Base-by-base conservation (phyloP, 305 asterid species). In the Fraxinus velutina region DNA sequence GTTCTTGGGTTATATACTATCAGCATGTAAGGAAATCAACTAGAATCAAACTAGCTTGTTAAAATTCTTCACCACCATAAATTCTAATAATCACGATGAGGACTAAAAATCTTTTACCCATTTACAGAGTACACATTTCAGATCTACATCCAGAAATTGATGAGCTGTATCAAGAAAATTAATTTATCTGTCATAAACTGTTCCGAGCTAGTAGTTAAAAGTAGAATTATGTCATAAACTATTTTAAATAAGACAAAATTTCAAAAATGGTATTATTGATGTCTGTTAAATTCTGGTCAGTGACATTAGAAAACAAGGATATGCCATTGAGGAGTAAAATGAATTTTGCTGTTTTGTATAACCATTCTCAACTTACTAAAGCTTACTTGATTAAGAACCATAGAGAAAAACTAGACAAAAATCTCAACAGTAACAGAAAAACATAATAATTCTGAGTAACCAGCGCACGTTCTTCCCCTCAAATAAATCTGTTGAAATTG, bases 1-100 rank as follows among this genome's bases (percentile, higher is more conserved):
- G 86, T 76, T 81, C 87, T 76, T 88, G 89, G 84, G 81, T 76
- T 64, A 57, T 24, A 83, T 92, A 86, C 86, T 64, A 76, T 78
- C 85, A 85, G 84, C 83, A 34, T 84, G 88, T 73, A 92, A 78
- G 86, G 24, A 77, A 84, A 82, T 29, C 77, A 62, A 7, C 10
- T 72, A 50, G 57, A 10, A 34, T 57, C 81, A 77, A 42, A 74
- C 36, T 52, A 70, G 73, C 64, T 77, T 62, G 60, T 15, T 24
- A 76, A 60, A 81, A 47, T 5, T 55, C 62, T 76, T 68, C 37
- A 70, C 32, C 77, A 73, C 6, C 79, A 47, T 12, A 79, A 57
- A 57, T 36, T 62, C 6, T 62, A 62, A 21, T 8, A 62, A 62
- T 62, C 71, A 22, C 3, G 32, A 57, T 6, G 71, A 8, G 71